A percentile compares a stretch with the other conserved stretches of the same genome.
These are phyloP conservation scores for Combretum micranthum DNA, from an alignment of 345 rosid species.

Conservation along the genomic window DNA sequence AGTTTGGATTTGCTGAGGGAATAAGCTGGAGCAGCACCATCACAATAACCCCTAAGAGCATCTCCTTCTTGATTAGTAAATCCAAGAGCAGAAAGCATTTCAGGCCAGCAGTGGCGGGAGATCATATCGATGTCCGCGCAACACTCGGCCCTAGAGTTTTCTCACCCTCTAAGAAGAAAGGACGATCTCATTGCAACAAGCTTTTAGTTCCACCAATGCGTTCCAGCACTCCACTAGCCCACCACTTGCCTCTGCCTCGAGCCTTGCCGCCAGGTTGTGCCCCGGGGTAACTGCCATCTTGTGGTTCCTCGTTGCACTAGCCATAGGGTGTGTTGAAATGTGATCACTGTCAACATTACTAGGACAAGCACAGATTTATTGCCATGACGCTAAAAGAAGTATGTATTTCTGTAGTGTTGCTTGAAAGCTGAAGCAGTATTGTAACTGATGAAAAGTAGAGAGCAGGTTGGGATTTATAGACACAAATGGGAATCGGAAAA, in stretches of 20 bases:
- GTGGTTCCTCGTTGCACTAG: background rate
- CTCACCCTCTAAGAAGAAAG: conserved; percentile 55
- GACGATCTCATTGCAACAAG: conserved; percentile 66
- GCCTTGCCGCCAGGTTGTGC: conserved; percentile 7
- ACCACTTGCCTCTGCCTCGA: conserved; percentile 11
- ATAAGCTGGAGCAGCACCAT: conserved; percentile 17
- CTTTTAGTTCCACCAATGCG: conserved; percentile 53
- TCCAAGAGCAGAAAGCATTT: conserved; percentile 67
- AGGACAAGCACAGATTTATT: too few relatives aligned
- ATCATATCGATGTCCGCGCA: conserved; percentile 52
- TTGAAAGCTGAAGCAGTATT: too few relatives aligned
- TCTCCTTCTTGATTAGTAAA: conserved; percentile 51
- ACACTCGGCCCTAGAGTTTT: conserved; percentile 50
- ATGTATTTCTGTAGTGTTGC: too few relatives aligned
- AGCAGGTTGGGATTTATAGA: too few relatives aligned
- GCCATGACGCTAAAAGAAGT: too few relatives aligned
- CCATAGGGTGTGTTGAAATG: background rate
- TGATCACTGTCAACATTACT: too few relatives aligned
- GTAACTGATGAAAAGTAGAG: too few relatives aligned
- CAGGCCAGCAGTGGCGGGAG: conserved; percentile 68
- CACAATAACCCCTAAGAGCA: conserved; percentile 57
- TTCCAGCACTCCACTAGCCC: conserved; percentile 58
- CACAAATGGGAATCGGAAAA: too few relatives aligned
- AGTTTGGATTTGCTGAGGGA: conserved; percentile 5
- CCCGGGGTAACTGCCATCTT: background rate